Percentiles rank a stretch among this genome's conserved stretches.
These are phyloP conservation scores for Globisporangium lucens DNA, from an alignment of 352 stramenopile genomes.

Conservation along the genomic window DNA sequence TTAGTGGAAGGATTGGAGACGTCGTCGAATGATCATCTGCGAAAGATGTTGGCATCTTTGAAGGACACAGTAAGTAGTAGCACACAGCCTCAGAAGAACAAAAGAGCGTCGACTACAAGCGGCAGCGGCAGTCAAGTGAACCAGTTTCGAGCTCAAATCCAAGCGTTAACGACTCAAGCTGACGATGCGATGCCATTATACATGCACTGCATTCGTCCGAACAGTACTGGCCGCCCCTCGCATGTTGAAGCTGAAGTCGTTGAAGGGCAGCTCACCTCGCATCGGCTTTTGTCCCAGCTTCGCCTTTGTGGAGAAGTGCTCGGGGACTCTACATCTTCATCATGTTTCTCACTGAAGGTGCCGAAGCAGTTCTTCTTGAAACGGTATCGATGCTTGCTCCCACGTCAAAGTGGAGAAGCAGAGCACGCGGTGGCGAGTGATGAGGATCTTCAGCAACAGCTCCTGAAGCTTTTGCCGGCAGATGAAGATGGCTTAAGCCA, in stretches of 20 bases:
- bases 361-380: slow-evolving; percentile 21
- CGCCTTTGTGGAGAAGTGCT: slow-evolving; percentile 20
- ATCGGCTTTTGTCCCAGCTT: slow-evolving; percentile 33
- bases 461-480: slow-evolving; percentile 18
- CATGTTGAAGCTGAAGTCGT: slow-evolving; percentile 27
- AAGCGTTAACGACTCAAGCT: slow-evolving; percentile 20
- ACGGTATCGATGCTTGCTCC: slow-evolving; percentile 30
- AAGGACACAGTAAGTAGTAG: not conserved
- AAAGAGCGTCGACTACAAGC: not conserved
- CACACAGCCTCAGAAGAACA: slow-evolving; percentile 2
- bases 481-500: not conserved
- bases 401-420: not conserved
- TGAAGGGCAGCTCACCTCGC: slow-evolving; percentile 29
- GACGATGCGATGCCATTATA: slow-evolving; percentile 34
- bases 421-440: slow-evolving; percentile 10
- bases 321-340: not conserved
- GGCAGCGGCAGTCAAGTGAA: slow-evolving; percentile 21
- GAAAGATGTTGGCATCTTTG: slow-evolving; percentile 24
- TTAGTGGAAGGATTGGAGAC: slow-evolving; percentile 31
- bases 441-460: slow-evolving; percentile 16
- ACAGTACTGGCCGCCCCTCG: slow-evolving; percentile 28
- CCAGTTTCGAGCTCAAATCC: slow-evolving; percentile 45
- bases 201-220: slow-evolving; percentile 52
- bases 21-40: slow-evolving; percentile 27
- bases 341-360: slow-evolving; percentile 30